phyloP scores from a whole-genome alignment of 2,329 filamentous ascomycete species.

The Domatiomyces globalis region DNA sequence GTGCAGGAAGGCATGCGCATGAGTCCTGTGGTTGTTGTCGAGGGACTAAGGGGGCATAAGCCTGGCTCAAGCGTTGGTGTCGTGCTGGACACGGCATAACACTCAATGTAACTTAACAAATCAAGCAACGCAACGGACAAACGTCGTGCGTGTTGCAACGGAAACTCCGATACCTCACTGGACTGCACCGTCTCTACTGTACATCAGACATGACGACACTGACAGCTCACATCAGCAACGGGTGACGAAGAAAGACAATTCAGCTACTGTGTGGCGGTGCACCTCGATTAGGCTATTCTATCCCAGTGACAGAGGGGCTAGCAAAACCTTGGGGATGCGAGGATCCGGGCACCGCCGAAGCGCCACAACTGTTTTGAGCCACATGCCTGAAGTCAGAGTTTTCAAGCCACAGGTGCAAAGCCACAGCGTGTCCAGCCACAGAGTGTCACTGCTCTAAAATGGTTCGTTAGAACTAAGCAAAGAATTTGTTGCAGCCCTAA shows the following conservation, averaged over 20 bases:
- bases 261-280: background rate
- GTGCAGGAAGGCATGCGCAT: background rate
- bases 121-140: no score
- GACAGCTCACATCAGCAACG: background rate
- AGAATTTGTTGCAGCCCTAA: no score
- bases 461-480: no score
- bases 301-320: background rate
- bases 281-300: background rate
- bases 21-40: background rate
- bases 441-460: no score
- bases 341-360: no score
- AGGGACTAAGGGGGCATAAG: conserved; percentile 1
- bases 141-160: no score
- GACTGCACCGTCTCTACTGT: background rate
- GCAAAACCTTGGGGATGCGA: background rate
- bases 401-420: background rate
- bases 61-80: background rate
- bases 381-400: background rate
- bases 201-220: background rate
- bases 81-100: background rate
- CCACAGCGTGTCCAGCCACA: background rate
- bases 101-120: no score
- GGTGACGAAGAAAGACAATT: no score
- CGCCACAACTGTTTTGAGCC: background rate
- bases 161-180: background rate